Base-by-base conservation (phyloP, 345 rosid genomes). In the Trapa bicornis region DNA sequence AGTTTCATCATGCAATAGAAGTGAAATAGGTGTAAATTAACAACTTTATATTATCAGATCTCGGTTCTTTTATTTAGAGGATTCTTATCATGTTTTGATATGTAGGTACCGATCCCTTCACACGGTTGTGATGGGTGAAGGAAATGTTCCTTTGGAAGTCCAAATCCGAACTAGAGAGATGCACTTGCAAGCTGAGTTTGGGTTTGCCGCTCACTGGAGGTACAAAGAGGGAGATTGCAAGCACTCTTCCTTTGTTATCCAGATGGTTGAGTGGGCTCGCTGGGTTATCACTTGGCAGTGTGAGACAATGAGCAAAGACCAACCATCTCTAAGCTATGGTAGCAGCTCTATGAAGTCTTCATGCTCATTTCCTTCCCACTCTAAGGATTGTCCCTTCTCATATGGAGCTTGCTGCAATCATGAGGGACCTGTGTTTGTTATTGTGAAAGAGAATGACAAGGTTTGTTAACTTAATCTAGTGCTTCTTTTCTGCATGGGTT, bases 151-250 rank as follows among this genome's bases (percentile, higher is more conserved):
- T 29, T 84, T 94, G 57, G 99, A 94, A 86, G 93, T 91, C 75
- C 97, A 94, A 73, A 91, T 94, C 77, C 95, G 97, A 39, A 85
- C 99, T 58, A 88, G 77, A 65, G 85, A 85, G 72, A 91, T 94
- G 99, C 95, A 94, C 83, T 77, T 87, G 86, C 96, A 94, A 73
- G 92, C 99, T n/a, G 99, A 94, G 45, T 87, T 80, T 75, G 99
- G 99, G 67, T 87, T 94, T 79, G 99, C 99, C 3, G 99, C 97
- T 67, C 99, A 94, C 47, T 94, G 99, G 99, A 88, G 97, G 73
- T 94, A 94, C 79, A 94, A 94, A 72, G 96, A 94, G 79, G 89
- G 85, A 66, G 95, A 87, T 69, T 80, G 89, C 80, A 72, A 86
- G 79, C 87, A 89, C 70, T 83, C 97, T 13, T 79, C 87, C 4